phyloP scores from a whole-genome alignment of 2,329 filamentous ascomycete species.

The Colletotrichum phormii region DNA sequence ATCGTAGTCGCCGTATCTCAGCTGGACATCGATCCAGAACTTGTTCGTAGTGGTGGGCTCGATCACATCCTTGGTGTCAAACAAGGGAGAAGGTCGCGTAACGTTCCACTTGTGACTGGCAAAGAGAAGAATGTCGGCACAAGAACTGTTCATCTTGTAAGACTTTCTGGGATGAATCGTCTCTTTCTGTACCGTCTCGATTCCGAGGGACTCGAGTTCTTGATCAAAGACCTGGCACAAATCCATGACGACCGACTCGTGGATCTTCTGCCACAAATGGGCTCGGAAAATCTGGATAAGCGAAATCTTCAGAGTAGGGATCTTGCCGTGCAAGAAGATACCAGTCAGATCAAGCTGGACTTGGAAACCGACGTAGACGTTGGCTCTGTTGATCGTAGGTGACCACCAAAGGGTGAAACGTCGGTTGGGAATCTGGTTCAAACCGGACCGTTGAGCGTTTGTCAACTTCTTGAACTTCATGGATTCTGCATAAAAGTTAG shows the following conservation, averaged over 20 bases:
- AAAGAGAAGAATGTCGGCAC: conserved; percentile 95
- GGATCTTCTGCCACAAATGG: conserved; percentile 99
- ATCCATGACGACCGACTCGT: conserved; percentile 99
- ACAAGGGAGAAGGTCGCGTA: conserved; percentile 89
- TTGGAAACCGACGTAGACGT: conserved; percentile 99
- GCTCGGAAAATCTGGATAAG: conserved; percentile 99
- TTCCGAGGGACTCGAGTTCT: conserved; percentile 93
- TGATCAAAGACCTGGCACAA: conserved; percentile 98
- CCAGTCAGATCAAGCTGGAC: conserved; percentile 97
- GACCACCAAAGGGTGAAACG: conserved; percentile 99
- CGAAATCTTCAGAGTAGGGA: conserved; percentile 97
- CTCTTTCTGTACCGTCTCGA: conserved; percentile 98
- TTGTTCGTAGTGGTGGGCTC: conserved; percentile 97
- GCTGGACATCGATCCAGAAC: conserved; percentile 98
- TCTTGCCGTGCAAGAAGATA: conserved; percentile 99
- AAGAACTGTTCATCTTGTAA: conserved; percentile 99
- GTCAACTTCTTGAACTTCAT: conserved; percentile 99
- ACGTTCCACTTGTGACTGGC: conserved; percentile 99
- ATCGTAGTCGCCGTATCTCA: conserved; percentile 98
- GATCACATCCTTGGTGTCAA: conserved; percentile 96
- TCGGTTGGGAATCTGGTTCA: conserved; percentile 98
- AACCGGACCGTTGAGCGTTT: conserved; percentile 94
- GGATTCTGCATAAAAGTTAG: conserved; percentile 46
- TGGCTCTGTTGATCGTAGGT: conserved; percentile 91
- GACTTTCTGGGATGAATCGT: conserved; percentile 99